Conservation (phyloP, 768 basidiomycete genomes). For the Mycena rosella region DNA sequence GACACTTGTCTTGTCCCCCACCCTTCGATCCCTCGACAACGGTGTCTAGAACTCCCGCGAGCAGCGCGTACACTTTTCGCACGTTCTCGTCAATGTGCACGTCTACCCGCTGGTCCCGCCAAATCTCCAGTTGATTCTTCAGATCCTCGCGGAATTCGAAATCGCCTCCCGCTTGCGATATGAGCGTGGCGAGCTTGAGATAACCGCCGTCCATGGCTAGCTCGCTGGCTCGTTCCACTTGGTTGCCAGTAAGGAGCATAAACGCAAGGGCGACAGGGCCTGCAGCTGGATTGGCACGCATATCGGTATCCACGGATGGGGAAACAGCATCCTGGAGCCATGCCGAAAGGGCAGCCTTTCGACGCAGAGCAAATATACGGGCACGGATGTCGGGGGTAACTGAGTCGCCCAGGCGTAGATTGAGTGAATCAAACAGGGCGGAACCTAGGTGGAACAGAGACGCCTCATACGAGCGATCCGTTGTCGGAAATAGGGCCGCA, state of each 20-base stretch:
- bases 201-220: constrained; percentile 81
- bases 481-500: constrained; percentile 73
- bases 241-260: constrained; percentile 86
- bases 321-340: constrained; percentile 88
- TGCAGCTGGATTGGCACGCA: constrained; percentile 62
- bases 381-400: constrained; percentile 73
- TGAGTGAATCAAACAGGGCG: constrained; percentile 89
- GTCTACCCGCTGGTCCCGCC: constrained; percentile 84
- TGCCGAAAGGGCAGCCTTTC: constrained; percentile 82
- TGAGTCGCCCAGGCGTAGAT: constrained; percentile 67
- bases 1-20: constrained; percentile 61
- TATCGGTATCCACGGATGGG: constrained; percentile 77
- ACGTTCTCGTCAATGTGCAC: constrained; percentile 74
- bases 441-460: constrained; percentile 89
- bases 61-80: constrained; percentile 84
- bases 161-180: constrained; percentile 90
- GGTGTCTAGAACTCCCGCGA: constrained; percentile 79
- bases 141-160: constrained; percentile 80
- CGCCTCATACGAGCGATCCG: constrained; percentile 81
- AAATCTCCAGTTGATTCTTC: constrained; percentile 80
- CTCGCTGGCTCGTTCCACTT: constrained; percentile 86
- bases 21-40: constrained; percentile 67
- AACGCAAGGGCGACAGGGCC: constrained; percentile 71
- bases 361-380: constrained; percentile 71
- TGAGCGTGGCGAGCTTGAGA: constrained; percentile 87